Evolutionary conservation across 257 asterid species (phyloP).

Genomic region (Fraxinus americana): DNA sequence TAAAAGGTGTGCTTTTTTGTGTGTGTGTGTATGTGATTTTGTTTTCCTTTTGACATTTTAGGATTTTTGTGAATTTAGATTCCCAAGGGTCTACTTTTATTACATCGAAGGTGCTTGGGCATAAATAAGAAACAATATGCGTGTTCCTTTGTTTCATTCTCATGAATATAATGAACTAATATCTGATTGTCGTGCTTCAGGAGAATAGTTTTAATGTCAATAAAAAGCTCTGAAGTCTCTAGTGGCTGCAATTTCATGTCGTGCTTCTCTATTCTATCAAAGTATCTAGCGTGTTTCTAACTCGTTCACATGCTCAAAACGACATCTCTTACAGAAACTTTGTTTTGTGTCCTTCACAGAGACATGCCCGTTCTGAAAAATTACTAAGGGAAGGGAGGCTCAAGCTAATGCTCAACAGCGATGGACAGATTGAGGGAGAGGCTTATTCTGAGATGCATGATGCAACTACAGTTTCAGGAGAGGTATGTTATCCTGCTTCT

Average conservation of each 20-base stretch:
- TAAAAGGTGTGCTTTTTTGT: neutral
- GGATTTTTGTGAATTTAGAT: neutral
- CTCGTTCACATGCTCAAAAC: neutral
- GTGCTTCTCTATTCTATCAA: neutral
- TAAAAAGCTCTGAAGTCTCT: neutral
- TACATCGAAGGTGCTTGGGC: neutral
- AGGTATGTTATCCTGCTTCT: conserved; percentile 44
- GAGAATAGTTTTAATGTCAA: neutral
- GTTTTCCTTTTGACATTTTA: neutral
- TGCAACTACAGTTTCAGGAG: conserved; percentile 27
- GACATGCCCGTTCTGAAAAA: conserved; percentile 88
- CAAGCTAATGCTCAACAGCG: conserved; percentile 65
- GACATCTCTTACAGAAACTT: conserved; percentile 12
- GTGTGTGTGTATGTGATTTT: no score
- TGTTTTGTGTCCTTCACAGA: conserved; percentile 45
- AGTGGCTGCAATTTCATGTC: neutral
- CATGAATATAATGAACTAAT: neutral
- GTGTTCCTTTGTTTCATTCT: neutral
- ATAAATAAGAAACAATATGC: neutral
- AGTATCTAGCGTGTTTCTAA: neutral
- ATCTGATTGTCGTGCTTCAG: neutral
- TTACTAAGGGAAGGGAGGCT: conserved; percentile 85
- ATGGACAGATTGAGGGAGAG: conserved; percentile 65
- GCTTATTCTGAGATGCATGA: conserved; percentile 30
- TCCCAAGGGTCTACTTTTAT: neutral